These are phyloP conservation scores for Abelmoschus esculentus DNA, from an alignment of 345 rosid genomes.

Conservation along the genomic window DNA sequence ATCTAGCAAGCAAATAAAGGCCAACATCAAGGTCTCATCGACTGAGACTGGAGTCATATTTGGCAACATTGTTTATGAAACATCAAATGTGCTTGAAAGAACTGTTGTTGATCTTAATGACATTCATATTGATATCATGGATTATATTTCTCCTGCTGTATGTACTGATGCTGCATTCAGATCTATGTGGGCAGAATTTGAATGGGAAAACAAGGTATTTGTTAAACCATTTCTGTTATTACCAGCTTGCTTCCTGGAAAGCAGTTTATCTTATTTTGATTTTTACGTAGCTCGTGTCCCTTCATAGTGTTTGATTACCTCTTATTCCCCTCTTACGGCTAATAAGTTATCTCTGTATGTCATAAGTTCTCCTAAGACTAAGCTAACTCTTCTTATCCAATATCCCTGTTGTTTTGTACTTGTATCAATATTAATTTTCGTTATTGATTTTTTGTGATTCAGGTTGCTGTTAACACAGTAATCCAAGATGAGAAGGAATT, in stretches of 20 bases:
- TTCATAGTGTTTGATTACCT: too few relatives aligned
- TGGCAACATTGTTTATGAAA: conserved; percentile 91
- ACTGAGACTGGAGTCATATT: conserved; percentile 97
- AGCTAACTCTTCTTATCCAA: too few relatives aligned
- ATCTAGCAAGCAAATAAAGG: conserved; percentile 94
- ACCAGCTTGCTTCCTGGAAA: background rate
- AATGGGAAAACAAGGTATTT: conserved; percentile 96
- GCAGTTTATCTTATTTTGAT: too few relatives aligned
- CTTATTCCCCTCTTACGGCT: too few relatives aligned
- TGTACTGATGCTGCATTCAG: conserved; percentile 86
- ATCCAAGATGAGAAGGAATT: too few relatives aligned
- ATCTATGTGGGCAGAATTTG: conserved; percentile 98
- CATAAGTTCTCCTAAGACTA: too few relatives aligned
- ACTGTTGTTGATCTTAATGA: conserved; percentile 86
- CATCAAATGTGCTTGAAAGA: conserved; percentile 81
- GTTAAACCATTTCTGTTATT: background rate
- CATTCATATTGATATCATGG: conserved; percentile 95
- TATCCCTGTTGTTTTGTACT: too few relatives aligned
- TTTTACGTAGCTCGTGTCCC: too few relatives aligned
- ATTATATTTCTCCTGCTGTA: conserved; percentile 87
- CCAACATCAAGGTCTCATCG: conserved; percentile 96
- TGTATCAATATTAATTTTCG: too few relatives aligned
- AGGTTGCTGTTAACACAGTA: too few relatives aligned
- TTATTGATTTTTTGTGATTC: too few relatives aligned
- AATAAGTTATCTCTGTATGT: too few relatives aligned